A percentile compares a stretch with the other conserved stretches of the same genome.
These are phyloP conservation scores for Sclerotinia borealis DNA, from an alignment of 2,329 filamentous ascomycete genomes.

Conservation along the genomic window DNA sequence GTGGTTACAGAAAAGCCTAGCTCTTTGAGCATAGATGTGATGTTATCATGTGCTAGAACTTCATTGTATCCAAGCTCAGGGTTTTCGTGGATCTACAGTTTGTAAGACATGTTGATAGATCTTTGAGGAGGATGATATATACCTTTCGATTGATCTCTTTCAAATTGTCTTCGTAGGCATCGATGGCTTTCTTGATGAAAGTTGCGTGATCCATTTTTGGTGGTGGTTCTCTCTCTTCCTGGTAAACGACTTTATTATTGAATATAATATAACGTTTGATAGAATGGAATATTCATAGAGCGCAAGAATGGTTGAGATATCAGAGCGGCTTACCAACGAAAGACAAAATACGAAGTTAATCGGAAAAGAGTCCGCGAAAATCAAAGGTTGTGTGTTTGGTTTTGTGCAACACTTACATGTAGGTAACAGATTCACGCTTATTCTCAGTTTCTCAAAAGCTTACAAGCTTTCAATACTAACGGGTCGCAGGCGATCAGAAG, in stretches of 20 bases:
- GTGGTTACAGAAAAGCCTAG: constrained; percentile 42
- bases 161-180: constrained; percentile 5
- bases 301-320: no score
- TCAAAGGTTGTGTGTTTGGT: background rate
- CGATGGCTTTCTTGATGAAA: constrained; percentile 6
- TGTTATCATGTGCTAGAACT: constrained; percentile 44
- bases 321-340: background rate
- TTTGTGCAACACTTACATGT: background rate
- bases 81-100: constrained; percentile 37
- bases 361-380: background rate
- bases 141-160: constrained; percentile 14
- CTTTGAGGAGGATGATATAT: background rate
- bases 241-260: background rate
- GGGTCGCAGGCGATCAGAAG: background rate
- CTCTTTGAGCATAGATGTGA: constrained; percentile 39
- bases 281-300: no score
- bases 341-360: background rate
- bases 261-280: no score
- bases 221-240: rapidly evolving
- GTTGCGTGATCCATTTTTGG: background rate
- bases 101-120: background rate
- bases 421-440: background rate
- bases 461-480: background rate
- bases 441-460: background rate
- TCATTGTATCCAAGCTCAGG: constrained; percentile 49